phyloP scores from a whole-genome alignment of 2,329 filamentous ascomycete genomes.

The Trichophyton benhamiae region DNA sequence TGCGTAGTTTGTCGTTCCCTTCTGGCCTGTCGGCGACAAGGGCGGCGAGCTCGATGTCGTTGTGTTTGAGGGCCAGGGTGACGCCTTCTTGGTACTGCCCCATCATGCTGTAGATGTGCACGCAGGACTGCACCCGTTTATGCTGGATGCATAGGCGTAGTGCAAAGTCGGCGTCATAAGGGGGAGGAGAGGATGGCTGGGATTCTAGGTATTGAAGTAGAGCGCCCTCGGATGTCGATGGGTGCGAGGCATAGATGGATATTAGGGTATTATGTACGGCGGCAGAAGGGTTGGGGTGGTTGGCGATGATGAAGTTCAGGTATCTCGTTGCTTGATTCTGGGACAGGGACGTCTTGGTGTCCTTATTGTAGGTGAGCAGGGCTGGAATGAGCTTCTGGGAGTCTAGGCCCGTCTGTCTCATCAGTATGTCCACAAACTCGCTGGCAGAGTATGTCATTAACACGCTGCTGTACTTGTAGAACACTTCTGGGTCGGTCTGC shows the following conservation, averaged over 20 bases:
- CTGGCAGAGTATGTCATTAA: constrained; percentile 78
- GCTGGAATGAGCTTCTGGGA: constrained; percentile 84
- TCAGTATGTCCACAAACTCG: constrained; percentile 87
- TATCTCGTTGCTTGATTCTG: constrained; percentile 91
- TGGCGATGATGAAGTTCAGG: constrained; percentile 79
- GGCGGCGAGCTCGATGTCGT: constrained; percentile 78
- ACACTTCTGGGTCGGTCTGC: constrained; percentile 82
- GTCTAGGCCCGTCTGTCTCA: constrained; percentile 77
- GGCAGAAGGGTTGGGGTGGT: constrained; percentile 62
- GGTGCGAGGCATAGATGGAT: constrained; percentile 83
- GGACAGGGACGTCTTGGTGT: constrained; percentile 49
- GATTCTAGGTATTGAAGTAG: constrained; percentile 81
- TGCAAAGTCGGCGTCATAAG: constrained; percentile 91
- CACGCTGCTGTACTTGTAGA: constrained; percentile 95
- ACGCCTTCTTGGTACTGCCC: constrained; percentile 87
- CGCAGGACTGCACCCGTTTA: constrained; percentile 81
- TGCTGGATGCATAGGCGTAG: constrained; percentile 91
- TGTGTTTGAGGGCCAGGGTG: constrained; percentile 77
- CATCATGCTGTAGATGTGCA: constrained; percentile 97
- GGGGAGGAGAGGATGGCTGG: constrained; percentile 71
- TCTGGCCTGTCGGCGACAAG: constrained; percentile 75
- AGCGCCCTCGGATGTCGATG: constrained; percentile 69
- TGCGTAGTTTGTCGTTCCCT: constrained; percentile 66
- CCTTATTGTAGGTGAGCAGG: constrained; percentile 80
- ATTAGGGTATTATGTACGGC: constrained; percentile 95